Base-by-base conservation (phyloP, 306 rosid genomes). In the Lotus japonicus region DNA sequence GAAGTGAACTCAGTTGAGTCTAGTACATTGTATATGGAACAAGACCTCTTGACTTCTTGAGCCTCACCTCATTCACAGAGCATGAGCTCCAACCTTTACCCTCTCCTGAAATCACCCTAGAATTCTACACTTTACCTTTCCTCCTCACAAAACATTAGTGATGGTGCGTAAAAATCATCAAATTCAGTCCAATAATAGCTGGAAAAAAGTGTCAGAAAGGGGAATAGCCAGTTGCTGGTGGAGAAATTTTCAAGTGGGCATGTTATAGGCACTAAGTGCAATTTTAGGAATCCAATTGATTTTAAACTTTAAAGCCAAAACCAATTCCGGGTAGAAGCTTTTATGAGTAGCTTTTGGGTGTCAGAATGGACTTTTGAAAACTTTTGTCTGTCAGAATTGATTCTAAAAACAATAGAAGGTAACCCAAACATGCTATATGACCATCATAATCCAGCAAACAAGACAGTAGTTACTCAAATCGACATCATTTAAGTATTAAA, bases 81-180 rank as follows among this genome's bases (percentile, higher is more conserved):
- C 21, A 73, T 6, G 35, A 53, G 14, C 9, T 61, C 53, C 3
- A 35, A 16, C 21, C 14, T 8, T 21, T 31, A 3, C 36, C 43
- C 70, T 31, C 19, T 26, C 55, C 77, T 11, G 56, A 80, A 51
- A 70, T 71, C 55, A 75, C 51, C 57, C 61, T 19, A 52, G 11
- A 58, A 26, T 62, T 58, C 28, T 28, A 17, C 45, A 42, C 57
- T 44, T 10, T 11, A 19, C 71, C 71, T 43, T 42, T 35, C 72
- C 35, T 57, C 44, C 12, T 42, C 46, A 44, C 18, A 55, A 60
- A 53, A 35, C 52, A 11, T 53, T 68, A 14, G 33, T 56, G 58
- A 56, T 49, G 19, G 35, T 7, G 5, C 44, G 44, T 10, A 57
- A 9, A 48, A 55, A 63, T 10, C 51, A 55, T 54, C 39, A 62